These are phyloP conservation scores for Cladophialophora chaetospira DNA, from an alignment of 2,329 filamentous ascomycete genomes.

Conservation along the genomic window DNA sequence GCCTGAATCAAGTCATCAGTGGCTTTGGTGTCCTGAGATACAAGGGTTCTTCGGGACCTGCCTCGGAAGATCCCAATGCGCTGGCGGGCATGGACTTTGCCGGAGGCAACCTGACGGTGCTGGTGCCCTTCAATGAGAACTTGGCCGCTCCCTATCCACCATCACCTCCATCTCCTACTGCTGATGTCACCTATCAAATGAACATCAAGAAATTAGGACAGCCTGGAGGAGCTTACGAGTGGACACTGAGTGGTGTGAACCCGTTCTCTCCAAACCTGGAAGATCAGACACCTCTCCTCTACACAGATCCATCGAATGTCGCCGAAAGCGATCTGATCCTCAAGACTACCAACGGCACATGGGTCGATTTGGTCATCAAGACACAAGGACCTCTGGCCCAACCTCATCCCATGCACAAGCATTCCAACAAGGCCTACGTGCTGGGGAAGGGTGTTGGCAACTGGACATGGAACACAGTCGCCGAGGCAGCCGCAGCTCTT, in stretches of 20 bases:
- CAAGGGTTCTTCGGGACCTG: constrained; percentile 30
- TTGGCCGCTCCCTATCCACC: constrained; percentile 53
- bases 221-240: constrained; percentile 51
- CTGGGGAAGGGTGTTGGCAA: constrained; percentile 55
- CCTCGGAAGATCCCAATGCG: constrained; percentile 35
- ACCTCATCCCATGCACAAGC: constrained; percentile 67
- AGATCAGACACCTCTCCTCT: constrained; percentile 50
- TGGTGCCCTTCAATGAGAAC: constrained; percentile 50
- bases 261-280: constrained; percentile 42
- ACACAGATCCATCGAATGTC: constrained; percentile 42
- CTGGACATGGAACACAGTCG: constrained; percentile 57
- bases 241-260: constrained; percentile 54
- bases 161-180: constrained; percentile 44
- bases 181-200: constrained; percentile 51
- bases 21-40: constrained; percentile 56
- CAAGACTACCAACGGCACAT: constrained; percentile 51
- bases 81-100: constrained; percentile 54
- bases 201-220: constrained; percentile 34
- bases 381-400: constrained; percentile 51
- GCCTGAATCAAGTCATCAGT: constrained; percentile 57
- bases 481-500: constrained; percentile 50
- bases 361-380: constrained; percentile 59
- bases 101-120: constrained; percentile 46
- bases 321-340: constrained; percentile 52
- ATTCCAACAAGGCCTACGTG: constrained; percentile 61